phyloP scores from a whole-genome alignment of 2,329 filamentous ascomycete species.

The Aspergillus amoenus region DNA sequence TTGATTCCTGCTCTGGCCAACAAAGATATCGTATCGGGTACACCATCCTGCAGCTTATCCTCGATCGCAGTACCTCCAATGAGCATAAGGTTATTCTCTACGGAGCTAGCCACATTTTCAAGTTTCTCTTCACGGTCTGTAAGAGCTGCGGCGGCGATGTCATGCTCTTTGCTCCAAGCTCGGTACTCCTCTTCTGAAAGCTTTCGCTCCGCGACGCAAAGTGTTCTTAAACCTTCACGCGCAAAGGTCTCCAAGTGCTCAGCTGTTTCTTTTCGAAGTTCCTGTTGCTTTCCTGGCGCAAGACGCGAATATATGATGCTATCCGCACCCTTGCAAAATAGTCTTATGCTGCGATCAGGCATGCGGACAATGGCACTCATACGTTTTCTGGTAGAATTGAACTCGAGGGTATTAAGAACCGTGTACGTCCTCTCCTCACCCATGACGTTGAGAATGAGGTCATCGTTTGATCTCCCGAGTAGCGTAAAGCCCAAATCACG shows the following conservation, averaged over 20 bases:
- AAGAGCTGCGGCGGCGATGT: conserved; percentile 79
- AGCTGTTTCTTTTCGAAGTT: conserved; percentile 79
- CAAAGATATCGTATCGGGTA: conserved; percentile 90
- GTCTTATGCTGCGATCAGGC: conserved; percentile 82
- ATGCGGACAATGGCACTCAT: conserved; percentile 98
- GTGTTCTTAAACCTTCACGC: conserved; percentile 86
- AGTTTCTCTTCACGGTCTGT: conserved; percentile 89
- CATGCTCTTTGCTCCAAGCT: conserved; percentile 81
- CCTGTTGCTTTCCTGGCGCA: conserved; percentile 77
- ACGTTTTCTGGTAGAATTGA: conserved; percentile 93
- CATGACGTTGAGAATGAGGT: conserved; percentile 81
- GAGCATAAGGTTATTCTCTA: conserved; percentile 85
- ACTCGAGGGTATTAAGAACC: conserved; percentile 92
- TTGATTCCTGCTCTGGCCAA: conserved; percentile 95
- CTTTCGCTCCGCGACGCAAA: conserved; percentile 86
- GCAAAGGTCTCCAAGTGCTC: conserved; percentile 98
- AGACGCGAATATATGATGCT: conserved; percentile 95
- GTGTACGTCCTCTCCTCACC: conserved; percentile 82
- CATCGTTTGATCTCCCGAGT: conserved; percentile 73
- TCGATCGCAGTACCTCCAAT: conserved; percentile 96
- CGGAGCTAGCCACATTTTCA: conserved; percentile 82
- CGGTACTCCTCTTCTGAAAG: conserved; percentile 80
- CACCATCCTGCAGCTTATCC: conserved; percentile 92
- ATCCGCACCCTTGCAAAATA: conserved; percentile 97
- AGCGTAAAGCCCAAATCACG: conserved; percentile 95